These are phyloP conservation scores for Salix exigua DNA, from an alignment of 345 rosid genomes.

Conservation along the genomic window DNA sequence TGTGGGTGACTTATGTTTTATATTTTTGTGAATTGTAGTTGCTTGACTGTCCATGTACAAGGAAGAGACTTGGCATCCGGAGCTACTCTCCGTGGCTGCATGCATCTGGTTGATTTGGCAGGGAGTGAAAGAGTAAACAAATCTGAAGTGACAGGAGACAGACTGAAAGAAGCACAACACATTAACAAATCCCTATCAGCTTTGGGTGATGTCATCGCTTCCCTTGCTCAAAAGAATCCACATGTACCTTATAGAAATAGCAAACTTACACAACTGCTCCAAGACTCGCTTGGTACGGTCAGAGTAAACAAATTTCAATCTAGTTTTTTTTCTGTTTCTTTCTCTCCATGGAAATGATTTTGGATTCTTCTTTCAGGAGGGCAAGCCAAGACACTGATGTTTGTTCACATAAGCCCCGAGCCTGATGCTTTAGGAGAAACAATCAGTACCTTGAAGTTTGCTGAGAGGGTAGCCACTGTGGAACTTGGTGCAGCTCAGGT, in stretches of 20 bases:
- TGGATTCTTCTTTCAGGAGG: slow-evolving; percentile 58
- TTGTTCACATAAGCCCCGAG: slow-evolving; percentile 95
- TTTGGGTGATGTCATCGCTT: slow-evolving; percentile 92
- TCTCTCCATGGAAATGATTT: slow-evolving; percentile 4
- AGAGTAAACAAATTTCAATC: background rate
- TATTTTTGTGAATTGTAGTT: slow-evolving; percentile 46
- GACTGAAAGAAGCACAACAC: slow-evolving; percentile 93
- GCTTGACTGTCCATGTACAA: slow-evolving; percentile 96
- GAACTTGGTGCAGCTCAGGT: slow-evolving; percentile 93
- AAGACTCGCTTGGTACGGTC: slow-evolving; percentile 84
- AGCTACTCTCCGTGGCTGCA: slow-evolving; percentile 71
- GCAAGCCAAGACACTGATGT: slow-evolving; percentile 96
- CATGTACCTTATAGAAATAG: slow-evolving; percentile 97
- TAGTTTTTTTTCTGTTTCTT: background rate
- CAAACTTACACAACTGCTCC: slow-evolving; percentile 95
- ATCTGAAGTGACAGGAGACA: slow-evolving; percentile 89
- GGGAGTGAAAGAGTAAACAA: slow-evolving; percentile 97
- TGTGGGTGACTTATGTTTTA: background rate
- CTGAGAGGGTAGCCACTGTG: slow-evolving; percentile 94
- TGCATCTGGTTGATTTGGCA: slow-evolving; percentile 97
- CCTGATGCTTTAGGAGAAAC: slow-evolving; percentile 84
- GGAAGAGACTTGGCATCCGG: slow-evolving; percentile 90
- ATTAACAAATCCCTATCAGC: slow-evolving; percentile 95
- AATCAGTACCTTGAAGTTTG: slow-evolving; percentile 90
- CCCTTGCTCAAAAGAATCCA: slow-evolving; percentile 94